Base-by-base conservation (phyloP, 805 yeast genomes). In the Jamesozyma jinghongensis region DNA sequence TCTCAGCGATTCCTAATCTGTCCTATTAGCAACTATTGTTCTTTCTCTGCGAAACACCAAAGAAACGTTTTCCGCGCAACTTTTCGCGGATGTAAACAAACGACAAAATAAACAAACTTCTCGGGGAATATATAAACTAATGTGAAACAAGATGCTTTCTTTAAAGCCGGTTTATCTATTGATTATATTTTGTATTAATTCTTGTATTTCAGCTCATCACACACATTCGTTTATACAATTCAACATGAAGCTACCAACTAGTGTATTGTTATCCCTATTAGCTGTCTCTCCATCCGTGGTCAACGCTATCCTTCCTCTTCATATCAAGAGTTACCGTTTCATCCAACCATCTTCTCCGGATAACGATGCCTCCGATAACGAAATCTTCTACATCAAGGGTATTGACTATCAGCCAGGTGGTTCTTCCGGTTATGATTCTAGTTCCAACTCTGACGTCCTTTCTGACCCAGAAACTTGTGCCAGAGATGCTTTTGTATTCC, bases 371-470 rank as follows among this genome's bases (percentile, higher is more conserved):
- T 45, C 58, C 4, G 66, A 65, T 26, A 67, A 67, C 27, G 70
- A 71, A 34, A 81, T 84, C 7, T 88, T 85, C 59, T 81, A 80
- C 61, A 69, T 87, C 41, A 75, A 84, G 45, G 97, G 97, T 47
- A 76, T 88, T 32, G 97, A 86, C 62, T 88, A 88, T 62, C 94
- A 85, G 63, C 94, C 90, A 0, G 96, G 97, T 48, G 97, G 96
- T 2, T 80, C 95, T 0, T 83, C 94, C 1, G 69, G 63, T 13
- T 67, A 59, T 38, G 50, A 51, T 38, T 37, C 62, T 3, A 31
- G 36, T 5, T 49, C 61, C 1, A 61, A 57, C 7, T 61, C 51
- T 26, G 96, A 88, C 59, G 87, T 85, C 2, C 67, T 88, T 29
- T 71, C 87, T 12, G 84, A 85, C 51, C 70, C 75, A 2, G 75